Evolutionary conservation across 306 rosid species (phyloP), one percentile per base, ranked within the genome.

Genomic region (Lathyrus oleraceus): DNA sequence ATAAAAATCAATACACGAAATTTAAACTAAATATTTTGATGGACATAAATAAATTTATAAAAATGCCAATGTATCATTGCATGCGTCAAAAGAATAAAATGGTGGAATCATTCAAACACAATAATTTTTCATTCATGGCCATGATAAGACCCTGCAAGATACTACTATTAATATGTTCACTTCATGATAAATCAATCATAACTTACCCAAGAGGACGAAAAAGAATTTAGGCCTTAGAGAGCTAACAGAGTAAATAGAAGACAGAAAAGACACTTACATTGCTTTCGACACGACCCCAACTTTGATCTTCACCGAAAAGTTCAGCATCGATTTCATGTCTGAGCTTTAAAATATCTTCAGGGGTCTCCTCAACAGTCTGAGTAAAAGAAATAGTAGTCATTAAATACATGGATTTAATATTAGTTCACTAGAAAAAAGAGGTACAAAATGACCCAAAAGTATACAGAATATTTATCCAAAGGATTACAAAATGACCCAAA

Each of bases 281-380:
- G 77, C 43, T 82, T 65, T 95, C 99, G 40, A 64, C 61, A 73
- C 74, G 97, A 23, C 79, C 84, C 97, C 99, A 95, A 49, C 60
- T 87, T 84, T 85, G 96, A 71, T 86, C 95, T 79, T 91, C 99
- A 67, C 85, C 96, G 70, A 91, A 81, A 72, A 95, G 71, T 69
- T 95, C 99, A 45, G 84, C 74, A 10, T 91, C 96, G 47, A 95
- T 79, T 16, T 91, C 97, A 70, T 68, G 86, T 80, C 84, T 91
- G 77, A 89, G 72, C 80, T 79, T 89, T 27, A 85, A 70, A 82
- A 95, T 81, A 66, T 82, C 95, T 45, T 83, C 93, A 19, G 85
- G 91, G 71, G 82, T 78, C 78, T 85, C 90, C 80, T 83, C 90
- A 35, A 68, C 79, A 82, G 51, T 86, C 97, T 94, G 58, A 84